Evolutionary conservation across 73 alveolate genomes (phyloP).

Genomic region (Paramecium biaurelia): DNA sequence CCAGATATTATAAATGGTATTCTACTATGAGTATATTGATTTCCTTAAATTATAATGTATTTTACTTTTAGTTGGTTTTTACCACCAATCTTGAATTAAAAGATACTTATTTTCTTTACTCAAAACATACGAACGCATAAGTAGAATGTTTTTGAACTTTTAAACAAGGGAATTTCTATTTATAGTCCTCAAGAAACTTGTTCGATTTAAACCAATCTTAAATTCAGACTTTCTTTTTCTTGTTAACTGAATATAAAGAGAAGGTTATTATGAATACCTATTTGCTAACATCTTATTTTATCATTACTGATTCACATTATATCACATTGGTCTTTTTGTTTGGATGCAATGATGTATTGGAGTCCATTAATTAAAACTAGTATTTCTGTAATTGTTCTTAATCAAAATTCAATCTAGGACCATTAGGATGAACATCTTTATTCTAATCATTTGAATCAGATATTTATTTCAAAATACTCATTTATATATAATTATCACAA

Average conservation of each 20-base stretch:
- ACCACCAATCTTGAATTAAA: neutral
- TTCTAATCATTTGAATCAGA: neutral
- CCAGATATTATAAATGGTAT: neutral
- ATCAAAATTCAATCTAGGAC: neutral
- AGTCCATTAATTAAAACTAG: neutral
- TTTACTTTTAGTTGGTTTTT: neutral
- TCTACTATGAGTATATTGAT: neutral
- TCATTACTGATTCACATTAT: neutral
- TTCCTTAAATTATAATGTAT: neutral
- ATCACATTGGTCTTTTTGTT: neutral
- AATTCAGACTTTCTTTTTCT: neutral
- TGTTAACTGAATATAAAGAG: neutral
- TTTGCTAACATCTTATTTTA: neutral
- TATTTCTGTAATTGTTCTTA: neutral
- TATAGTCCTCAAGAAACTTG: neutral
- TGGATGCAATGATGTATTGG: conserved; percentile 12
- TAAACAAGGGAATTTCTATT: neutral
- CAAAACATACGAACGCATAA: neutral
- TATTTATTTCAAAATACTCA: neutral
- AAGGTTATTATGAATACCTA: neutral
- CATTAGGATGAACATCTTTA: neutral
- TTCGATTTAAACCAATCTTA: neutral
- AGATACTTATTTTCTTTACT: neutral
- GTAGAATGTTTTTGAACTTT: neutral
- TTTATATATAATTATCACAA: neutral